Conservation (phyloP, 2,329 filamentous ascomycete species). For the Botrytis pseudocinerea region DNA sequence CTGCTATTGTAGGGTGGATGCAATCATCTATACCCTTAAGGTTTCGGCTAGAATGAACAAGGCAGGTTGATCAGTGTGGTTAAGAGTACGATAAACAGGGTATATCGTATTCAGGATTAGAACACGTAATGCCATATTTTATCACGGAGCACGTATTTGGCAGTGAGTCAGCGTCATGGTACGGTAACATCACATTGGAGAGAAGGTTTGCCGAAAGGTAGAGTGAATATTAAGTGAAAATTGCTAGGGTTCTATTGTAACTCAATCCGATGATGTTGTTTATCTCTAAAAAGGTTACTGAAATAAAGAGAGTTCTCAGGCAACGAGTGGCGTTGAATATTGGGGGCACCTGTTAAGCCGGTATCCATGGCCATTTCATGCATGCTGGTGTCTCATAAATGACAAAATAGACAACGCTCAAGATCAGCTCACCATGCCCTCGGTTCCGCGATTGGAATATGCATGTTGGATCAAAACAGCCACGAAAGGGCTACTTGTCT, state of each 20-base stretch:
- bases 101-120: slow-evolving; percentile 7
- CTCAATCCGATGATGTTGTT: not conserved
- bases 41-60: slow-evolving; percentile 5
- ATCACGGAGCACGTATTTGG: slow-evolving; percentile 3
- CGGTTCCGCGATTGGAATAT: not conserved
- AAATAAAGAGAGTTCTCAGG: not conserved
- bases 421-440: not conserved
- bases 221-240: slow-evolving; percentile 7
- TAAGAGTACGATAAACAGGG: slow-evolving; percentile 8
- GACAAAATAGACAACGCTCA: not conserved
- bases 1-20: too few species aligned
- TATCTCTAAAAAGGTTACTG: not conserved
- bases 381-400: not conserved
- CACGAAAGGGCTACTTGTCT: not conserved
- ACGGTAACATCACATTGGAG: not conserved
- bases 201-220: slow-evolving; percentile 1
- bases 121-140: slow-evolving; percentile 2
- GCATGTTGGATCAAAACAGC: not conserved
- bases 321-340: not conserved
- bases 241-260: slow-evolving; percentile 1
- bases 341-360: too few species aligned
- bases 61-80: slow-evolving; percentile 9
- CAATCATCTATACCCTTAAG: not conserved
- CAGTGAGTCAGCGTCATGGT: slow-evolving; percentile 3
- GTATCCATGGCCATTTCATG: not conserved